Percentiles rank a stretch among this genome's conserved stretches.
Evolutionary conservation across 1,284 basidiomycete species (phyloP).

Genomic region (Cryptococcus amylolentus): DNA sequence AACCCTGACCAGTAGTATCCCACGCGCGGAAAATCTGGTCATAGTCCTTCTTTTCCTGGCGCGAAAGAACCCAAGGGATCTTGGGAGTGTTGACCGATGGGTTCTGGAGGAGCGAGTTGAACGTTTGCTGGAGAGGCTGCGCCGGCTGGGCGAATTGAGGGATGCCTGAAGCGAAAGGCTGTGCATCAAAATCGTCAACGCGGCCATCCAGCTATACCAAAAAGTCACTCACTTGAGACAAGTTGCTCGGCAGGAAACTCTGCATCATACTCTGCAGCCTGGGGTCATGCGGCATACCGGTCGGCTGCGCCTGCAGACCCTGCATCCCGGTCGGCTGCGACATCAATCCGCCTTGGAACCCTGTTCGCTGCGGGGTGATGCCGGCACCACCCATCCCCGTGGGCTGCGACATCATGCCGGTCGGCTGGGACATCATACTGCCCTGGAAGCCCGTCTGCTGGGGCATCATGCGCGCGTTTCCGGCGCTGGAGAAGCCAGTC

Average conservation of each 20-base stretch:
- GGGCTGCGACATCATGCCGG: slow-evolving; percentile 31
- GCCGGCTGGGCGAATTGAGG: slow-evolving; percentile 59
- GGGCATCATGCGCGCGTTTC: slow-evolving; percentile 33
- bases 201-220: not conserved
- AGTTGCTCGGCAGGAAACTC: slow-evolving; percentile 68
- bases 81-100: slow-evolving; percentile 67
- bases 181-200: slow-evolving; percentile 1
- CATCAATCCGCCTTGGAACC: slow-evolving; percentile 57
- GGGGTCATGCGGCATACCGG: slow-evolving; percentile 60
- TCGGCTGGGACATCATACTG: slow-evolving; percentile 42
- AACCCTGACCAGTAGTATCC: slow-evolving; percentile 73
- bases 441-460: slow-evolving; percentile 54
- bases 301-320: slow-evolving; percentile 38
- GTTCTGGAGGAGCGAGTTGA: slow-evolving; percentile 56
- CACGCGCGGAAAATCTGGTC: slow-evolving; percentile 95
- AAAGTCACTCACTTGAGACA: slow-evolving; percentile 39
- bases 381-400: slow-evolving; percentile 25
- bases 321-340: slow-evolving; percentile 70
- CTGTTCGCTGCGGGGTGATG: slow-evolving; percentile 46
- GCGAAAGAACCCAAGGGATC: slow-evolving; percentile 83
- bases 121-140: slow-evolving; percentile 57
- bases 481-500: slow-evolving; percentile 53
- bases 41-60: slow-evolving; percentile 93
- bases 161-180: slow-evolving; percentile 42
- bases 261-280: slow-evolving; percentile 77